Evolutionary conservation across 495 filamentous ascomycete species (phyloP).

Genomic region (Lasiosphaeria miniovina): DNA sequence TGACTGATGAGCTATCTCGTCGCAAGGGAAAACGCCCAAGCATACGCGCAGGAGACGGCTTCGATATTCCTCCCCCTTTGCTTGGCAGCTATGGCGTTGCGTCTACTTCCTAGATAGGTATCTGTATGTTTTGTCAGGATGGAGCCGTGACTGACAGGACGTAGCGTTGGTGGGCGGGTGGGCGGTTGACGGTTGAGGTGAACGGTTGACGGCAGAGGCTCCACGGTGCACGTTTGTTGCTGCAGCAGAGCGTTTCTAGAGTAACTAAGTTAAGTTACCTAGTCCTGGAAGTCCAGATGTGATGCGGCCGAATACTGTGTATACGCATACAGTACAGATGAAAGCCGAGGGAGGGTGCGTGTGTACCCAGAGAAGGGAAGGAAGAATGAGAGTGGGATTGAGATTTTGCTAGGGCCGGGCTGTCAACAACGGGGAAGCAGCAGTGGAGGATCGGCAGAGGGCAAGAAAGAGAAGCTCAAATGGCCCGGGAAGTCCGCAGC

Average conservation of each 20-base stretch:
- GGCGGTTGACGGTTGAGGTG: too few species aligned
- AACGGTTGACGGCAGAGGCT: too few species aligned
- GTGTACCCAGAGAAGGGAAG: background rate
- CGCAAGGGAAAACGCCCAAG: conserved; percentile 4
- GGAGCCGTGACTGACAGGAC: background rate
- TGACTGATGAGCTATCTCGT: conserved; percentile 2
- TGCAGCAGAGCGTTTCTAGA: too few species aligned
- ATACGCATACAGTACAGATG: background rate
- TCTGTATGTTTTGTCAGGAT: background rate
- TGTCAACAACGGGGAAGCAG: background rate
- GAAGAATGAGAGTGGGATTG: background rate
- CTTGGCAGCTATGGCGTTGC: background rate
- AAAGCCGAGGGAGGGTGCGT: background rate
- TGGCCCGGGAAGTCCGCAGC: background rate
- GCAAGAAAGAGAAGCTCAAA: background rate
- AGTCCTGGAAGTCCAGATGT: too few species aligned
- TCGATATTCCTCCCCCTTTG: background rate
- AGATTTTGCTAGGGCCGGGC: background rate
- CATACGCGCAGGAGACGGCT: background rate
- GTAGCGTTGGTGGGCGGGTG: too few species aligned
- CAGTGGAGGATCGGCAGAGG: background rate
- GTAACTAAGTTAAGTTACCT: too few species aligned
- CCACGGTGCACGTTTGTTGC: too few species aligned
- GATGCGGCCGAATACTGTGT: too few species aligned
- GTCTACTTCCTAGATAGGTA: background rate